phyloP scores from a whole-genome alignment of 108 stramenopile species.

The Nitzschia sp. region DNA sequence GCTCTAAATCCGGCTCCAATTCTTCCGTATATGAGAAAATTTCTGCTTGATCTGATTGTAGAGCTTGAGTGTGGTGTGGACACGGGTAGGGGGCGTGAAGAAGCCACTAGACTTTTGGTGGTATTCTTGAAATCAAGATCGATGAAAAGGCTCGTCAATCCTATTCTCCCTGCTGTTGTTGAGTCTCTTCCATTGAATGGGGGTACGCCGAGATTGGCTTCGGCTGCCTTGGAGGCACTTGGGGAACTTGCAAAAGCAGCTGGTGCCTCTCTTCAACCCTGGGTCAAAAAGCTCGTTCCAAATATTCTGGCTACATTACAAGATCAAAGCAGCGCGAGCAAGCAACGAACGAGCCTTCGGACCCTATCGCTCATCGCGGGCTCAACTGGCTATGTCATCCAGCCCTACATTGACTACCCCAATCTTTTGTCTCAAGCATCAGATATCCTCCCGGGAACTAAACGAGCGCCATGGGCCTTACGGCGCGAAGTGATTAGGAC shows the following conservation, averaged over 20 bases:
- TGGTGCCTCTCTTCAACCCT: conserved; percentile 74
- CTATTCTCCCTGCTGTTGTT: conserved; percentile 72
- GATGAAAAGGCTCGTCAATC: conserved; percentile 71
- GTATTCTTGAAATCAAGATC: conserved; percentile 76
- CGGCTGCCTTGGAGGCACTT: conserved; percentile 88
- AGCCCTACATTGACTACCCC: conserved; percentile 92
- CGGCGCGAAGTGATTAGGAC: conserved; percentile 92
- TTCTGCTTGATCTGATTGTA: conserved; percentile 70
- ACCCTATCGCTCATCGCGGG: conserved; percentile 90
- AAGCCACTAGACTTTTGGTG: conserved; percentile 77
- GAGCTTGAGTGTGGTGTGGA: conserved; percentile 80
- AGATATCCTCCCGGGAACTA: conserved; percentile 78
- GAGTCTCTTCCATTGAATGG: conserved; percentile 66
- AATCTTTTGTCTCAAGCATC: conserved; percentile 81
- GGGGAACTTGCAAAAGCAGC: conserved; percentile 91
- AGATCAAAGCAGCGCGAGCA: conserved; percentile 85
- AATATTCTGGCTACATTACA: conserved; percentile 86
- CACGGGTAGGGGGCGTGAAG: conserved; percentile 66
- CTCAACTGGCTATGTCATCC: conserved; percentile 91
- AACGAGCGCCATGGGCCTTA: conserved; percentile 83
- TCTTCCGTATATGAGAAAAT: conserved; percentile 72
- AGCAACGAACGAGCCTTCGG: conserved; percentile 86
- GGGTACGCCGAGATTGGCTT: conserved; percentile 70
- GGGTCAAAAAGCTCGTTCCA: conserved; percentile 84
- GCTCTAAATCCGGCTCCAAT: conserved; percentile 84